Conservation (phyloP, 1,139 yeast species). For the Kodamaea suecica region DNA sequence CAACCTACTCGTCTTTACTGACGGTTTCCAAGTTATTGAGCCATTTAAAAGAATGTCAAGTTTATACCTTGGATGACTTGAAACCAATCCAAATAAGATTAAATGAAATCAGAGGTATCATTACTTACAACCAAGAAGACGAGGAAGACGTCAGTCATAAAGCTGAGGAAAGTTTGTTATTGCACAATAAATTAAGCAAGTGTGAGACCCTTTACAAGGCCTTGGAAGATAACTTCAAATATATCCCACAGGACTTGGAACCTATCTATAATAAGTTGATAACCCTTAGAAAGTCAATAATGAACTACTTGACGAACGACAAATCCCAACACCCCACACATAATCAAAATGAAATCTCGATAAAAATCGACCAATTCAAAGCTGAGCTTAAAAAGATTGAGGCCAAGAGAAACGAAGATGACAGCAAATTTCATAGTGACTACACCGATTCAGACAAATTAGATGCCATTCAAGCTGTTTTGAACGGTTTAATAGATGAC, state of each 20-base stretch:
- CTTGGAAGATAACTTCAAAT: slow-evolving; percentile 52
- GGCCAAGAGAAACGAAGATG: slow-evolving; percentile 27
- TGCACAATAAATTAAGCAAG: slow-evolving; percentile 56
- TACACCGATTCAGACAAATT: slow-evolving; percentile 12
- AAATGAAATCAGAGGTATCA: slow-evolving; percentile 62
- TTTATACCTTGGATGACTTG: slow-evolving; percentile 80
- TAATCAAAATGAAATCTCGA: slow-evolving; percentile 4
- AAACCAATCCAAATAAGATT: slow-evolving; percentile 70
- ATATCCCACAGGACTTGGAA: slow-evolving; percentile 55
- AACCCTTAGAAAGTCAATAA: slow-evolving; percentile 31
- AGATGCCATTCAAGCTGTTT: slow-evolving; percentile 49
- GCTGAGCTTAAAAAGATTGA: slow-evolving; percentile 32
- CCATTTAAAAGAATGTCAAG: slow-evolving; percentile 76
- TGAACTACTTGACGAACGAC: slow-evolving; percentile 31
- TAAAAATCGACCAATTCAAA: slow-evolving; percentile 19
- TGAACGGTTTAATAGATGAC: slow-evolving; percentile 76
- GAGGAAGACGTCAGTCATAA: slow-evolving; percentile 35
- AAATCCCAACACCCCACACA: slow-evolving; percentile 3
- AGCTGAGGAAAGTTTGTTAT: slow-evolving; percentile 54
- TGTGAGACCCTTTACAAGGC: slow-evolving; percentile 53
- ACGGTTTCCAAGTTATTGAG: slow-evolving; percentile 80
- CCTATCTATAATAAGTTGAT: slow-evolving; percentile 48
- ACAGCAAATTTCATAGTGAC: slow-evolving; percentile 30
- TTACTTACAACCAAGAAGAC: slow-evolving; percentile 26
- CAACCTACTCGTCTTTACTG: slow-evolving; percentile 83